These are phyloP conservation scores for Schizosaccharomyces osmophilus DNA, from an alignment of 805 yeast genomes.

Conservation along the genomic window DNA sequence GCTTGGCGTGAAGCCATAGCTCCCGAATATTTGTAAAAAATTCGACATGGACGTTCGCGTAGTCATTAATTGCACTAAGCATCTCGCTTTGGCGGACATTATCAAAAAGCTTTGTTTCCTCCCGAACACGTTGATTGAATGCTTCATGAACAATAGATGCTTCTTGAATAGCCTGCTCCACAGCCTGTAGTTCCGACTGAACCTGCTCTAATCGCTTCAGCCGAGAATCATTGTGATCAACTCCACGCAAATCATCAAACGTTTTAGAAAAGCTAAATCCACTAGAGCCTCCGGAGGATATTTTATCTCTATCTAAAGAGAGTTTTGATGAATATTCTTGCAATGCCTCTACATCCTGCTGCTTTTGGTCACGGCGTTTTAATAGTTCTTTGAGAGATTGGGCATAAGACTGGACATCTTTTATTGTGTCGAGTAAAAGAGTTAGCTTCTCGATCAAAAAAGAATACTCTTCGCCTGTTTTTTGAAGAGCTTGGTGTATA, in stretches of 20 bases:
- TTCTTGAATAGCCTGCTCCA: constrained; percentile 25
- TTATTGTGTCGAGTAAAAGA: constrained; percentile 21
- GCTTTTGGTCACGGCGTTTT: constrained; percentile 71
- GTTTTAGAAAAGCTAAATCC: constrained; percentile 28
- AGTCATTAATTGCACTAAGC: constrained; percentile 38
- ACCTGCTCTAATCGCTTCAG: constrained; percentile 28
- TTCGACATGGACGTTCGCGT: constrained; percentile 52
- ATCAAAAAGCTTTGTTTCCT: constrained; percentile 47
- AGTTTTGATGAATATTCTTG: constrained; percentile 56
- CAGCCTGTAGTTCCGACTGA: constrained; percentile 24
- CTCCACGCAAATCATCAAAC: constrained; percentile 39
- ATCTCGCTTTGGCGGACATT: constrained; percentile 55
- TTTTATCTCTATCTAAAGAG: constrained; percentile 32
- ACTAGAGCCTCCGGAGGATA: constrained; percentile 25
- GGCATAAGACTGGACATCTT: constrained; percentile 69
- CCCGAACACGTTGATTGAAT: constrained; percentile 31
- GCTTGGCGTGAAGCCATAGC: background rate
- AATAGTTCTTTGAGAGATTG: constrained; percentile 40
- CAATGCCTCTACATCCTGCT: constrained; percentile 69
- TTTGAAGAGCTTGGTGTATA: background rate
- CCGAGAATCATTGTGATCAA: constrained; percentile 31
- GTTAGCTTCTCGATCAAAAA: background rate
- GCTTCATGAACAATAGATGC: constrained; percentile 28
- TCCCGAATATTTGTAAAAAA: constrained; percentile 34
- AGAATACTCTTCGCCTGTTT: constrained; percentile 31